Base-by-base conservation (phyloP, 805 yeast species). In the Lachancea meyersii region DNA sequence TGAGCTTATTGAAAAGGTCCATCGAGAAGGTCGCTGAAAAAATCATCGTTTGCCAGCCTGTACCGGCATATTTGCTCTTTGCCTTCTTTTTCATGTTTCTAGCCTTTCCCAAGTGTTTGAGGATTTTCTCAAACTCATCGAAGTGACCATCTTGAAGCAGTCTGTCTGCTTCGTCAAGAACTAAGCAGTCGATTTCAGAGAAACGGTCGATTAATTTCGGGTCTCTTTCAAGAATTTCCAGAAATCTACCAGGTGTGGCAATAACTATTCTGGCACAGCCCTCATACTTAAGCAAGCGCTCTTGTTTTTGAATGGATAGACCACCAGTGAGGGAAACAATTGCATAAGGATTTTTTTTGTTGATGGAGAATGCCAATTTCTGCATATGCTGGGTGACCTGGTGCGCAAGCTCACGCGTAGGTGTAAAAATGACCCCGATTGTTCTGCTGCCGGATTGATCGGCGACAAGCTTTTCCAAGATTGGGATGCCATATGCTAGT, bases 81-180 rank as follows among this genome's bases (percentile, higher is more conserved):
- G 57, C 51, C 24, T 57, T 57, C 45, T 61, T 68, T 16, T 70
- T 75, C 16, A 30, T 26, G 13, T 38, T 38, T 63, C 81, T 73
- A 53, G 61, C 68, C 63, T 69, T 72, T 19, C 65, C 65, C 44
- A 93, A 62, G 13, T 83, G 61, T 43, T 82, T 86, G 47, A 91
- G 66, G 45, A 86, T 82, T 55, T 79, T 82, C 52, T 83, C 94
- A 49, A 93, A 76, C 61, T 93, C 98, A 46, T 86, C 94, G 59
- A 91, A 93, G 64, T 89, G 97, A 2, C 97, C 97, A 57, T 89
- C 96, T 63, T 91, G 96, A 40, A 93, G 71, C 48, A 93, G 68
- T 62, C 98, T 73, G 69, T 93, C 98, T 10, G 98, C 98, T 63
- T 93, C 98, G 70, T 93, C 98, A 24, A 91, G 69, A 1, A 89